Conservation (phyloP, 805 yeast genomes). For the Zygosaccharomyces gambellarensis region DNA sequence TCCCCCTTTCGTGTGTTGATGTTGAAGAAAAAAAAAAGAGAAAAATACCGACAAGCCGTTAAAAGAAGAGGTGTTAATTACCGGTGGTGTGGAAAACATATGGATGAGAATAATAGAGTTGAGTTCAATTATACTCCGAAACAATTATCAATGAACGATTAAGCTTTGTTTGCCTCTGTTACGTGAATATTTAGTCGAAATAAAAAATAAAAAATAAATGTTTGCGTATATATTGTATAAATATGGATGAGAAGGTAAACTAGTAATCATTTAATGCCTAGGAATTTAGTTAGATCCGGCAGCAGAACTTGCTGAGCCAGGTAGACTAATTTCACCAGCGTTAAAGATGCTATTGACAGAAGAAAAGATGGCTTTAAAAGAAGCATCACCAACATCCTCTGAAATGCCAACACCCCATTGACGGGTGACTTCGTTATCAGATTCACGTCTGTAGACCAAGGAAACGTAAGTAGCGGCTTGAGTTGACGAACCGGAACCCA, state of each 20-base stretch:
- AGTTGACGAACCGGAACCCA: constrained; percentile 65
- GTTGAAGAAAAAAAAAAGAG: not conserved
- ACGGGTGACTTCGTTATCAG: constrained; percentile 38
- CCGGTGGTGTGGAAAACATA: too few relatives aligned
- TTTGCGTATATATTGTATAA: not conserved
- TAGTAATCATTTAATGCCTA: not conserved
- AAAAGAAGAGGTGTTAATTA: not conserved
- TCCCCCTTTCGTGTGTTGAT: constrained; percentile 2
- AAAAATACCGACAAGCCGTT: not conserved
- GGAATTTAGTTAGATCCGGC: constrained; percentile 19
- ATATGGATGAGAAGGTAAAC: not conserved
- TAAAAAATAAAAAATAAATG: too few relatives aligned
- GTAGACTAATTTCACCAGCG: constrained; percentile 28
- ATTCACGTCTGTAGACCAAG: constrained; percentile 43
- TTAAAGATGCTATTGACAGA: constrained; percentile 46
- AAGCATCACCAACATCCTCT: constrained; percentile 84
- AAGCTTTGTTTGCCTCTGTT: too few relatives aligned
- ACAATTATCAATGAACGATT: too few relatives aligned
- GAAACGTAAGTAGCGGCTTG: constrained; percentile 75
- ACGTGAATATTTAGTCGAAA: too few relatives aligned
- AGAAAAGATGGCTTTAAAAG: constrained; percentile 64
- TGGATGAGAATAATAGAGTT: too few relatives aligned
- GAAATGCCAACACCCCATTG: constrained; percentile 92
- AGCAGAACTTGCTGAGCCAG: constrained; percentile 15
- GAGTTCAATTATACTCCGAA: too few relatives aligned